Evolutionary conservation across 192 early-diverging fungal species (phyloP), one percentile per base, ranked within the genome.

Genomic region (Backusella westeae): DNA sequence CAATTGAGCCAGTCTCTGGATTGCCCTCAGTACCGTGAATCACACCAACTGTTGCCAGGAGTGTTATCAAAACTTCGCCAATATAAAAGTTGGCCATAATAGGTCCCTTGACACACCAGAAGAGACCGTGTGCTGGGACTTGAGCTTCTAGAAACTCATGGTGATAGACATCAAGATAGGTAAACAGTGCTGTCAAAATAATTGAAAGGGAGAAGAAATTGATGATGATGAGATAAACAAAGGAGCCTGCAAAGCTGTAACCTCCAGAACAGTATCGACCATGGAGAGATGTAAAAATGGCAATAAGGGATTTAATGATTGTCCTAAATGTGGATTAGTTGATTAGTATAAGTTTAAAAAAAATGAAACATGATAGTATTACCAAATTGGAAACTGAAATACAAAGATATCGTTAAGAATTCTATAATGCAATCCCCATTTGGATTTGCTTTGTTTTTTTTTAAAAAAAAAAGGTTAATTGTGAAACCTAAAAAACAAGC

Each of bases 351-450:
- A 38, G 15, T 19, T 68, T n/a, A 36, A 23, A 69, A 4, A 17
- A 38, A n/a, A 32, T 38, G 21, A 23, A 38, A 19, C 23, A 4
- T 63, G 34, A 34, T 14, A 17, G 8, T 8, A 1, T 75, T 75
- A 81, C 81, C 81, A 82, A 23, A 82, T 36, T 21, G 81, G 81
- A 76, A 67, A 82, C 71, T 82, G 81, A 21, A 67, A 79, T 41
- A 82, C 78, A 1, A 78, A 23, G 49, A 82, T 74, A 66, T 82
- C 78, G 1, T 74, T 79, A 4, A 82, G 73, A 32, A 76, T 68
- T 29, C 81, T 78, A 42, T 82, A 82, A 36, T 82, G 81, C 72
- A 71, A 59, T 9, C 81, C 81, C 75, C 77, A 82, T 34, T 74
- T 78, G 17, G 81, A 82, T 46, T 44, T 63, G 0, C 80, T 82